Evolutionary conservation across 1,284 basidiomycete genomes (phyloP).

Genomic region (Pyrrhoderma lamaoense): DNA sequence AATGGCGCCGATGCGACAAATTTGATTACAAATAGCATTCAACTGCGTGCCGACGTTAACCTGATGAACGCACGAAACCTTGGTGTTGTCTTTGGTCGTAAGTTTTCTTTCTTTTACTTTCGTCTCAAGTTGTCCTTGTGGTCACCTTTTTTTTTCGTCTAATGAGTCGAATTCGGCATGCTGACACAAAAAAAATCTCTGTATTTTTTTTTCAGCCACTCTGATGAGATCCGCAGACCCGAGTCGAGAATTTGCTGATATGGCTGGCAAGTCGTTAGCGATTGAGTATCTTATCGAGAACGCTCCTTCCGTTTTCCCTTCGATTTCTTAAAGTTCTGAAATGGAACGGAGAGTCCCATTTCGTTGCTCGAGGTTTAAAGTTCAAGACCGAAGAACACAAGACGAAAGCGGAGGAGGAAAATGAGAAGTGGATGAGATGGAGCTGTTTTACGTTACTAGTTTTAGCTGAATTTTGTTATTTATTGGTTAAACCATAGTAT

Average conservation of each 20-base stretch:
- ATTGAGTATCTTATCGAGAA: conserved; percentile 91
- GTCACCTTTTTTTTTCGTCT: background rate
- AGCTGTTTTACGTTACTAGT: too few species aligned
- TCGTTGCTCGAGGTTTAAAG: too few species aligned
- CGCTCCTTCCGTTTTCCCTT: conserved; percentile 57
- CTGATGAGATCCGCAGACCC: conserved; percentile 87
- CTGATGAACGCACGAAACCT: conserved; percentile 94
- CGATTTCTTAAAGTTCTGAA: background rate
- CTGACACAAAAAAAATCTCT: too few species aligned
- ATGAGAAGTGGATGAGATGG: too few species aligned
- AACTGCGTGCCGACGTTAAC: conserved; percentile 65
- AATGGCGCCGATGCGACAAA: too few species aligned
- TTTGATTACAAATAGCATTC: conserved; percentile 43
- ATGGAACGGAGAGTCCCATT: too few species aligned
- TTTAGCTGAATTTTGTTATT: too few species aligned
- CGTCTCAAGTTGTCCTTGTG: background rate
- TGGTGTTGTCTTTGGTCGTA: conserved; percentile 99
- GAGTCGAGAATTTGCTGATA: conserved; percentile 88
- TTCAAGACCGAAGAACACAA: too few species aligned
- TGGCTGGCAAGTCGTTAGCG: conserved; percentile 91
- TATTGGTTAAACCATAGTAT: too few species aligned
- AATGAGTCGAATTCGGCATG: too few species aligned
- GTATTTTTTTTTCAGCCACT: conserved; percentile 59
- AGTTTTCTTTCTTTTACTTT: conserved; percentile 38
- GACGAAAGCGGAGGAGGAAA: too few species aligned